phyloP scores from a whole-genome alignment of 2,329 filamentous ascomycete genomes.

The Dactylellina haptotyla region DNA sequence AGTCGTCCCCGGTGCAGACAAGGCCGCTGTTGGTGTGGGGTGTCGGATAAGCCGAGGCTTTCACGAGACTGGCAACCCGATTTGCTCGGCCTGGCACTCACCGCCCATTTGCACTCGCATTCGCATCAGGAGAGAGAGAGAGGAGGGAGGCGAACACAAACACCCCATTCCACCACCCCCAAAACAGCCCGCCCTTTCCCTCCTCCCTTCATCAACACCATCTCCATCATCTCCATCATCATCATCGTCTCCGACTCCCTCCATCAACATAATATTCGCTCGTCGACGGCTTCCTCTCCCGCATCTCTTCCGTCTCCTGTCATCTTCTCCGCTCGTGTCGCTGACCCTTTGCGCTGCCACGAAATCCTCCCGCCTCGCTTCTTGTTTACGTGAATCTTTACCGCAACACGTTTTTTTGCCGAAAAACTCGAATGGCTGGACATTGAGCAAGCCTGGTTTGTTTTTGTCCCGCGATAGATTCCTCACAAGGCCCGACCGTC shows the following conservation, averaged over 20 bases:
- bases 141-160: no score
- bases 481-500: constrained; percentile 38
- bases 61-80: constrained; percentile 44
- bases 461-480: constrained; percentile 43
- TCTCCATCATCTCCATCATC: constrained; percentile 50
- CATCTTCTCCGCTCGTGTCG: constrained; percentile 8
- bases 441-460: constrained; percentile 40
- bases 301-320: constrained; percentile 10
- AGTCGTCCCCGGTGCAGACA: no score
- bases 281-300: constrained; percentile 33
- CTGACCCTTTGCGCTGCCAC: constrained; percentile 5
- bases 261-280: constrained; percentile 45
- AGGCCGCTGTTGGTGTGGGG: constrained; percentile 25
- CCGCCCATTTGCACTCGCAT: no score
- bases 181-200: background rate
- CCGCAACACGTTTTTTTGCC: constrained; percentile 16
- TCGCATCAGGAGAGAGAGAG: no score
- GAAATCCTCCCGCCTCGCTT: constrained; percentile 17
- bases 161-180: no score
- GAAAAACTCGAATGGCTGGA: constrained; percentile 51
- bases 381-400: constrained; percentile 11
- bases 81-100: no score
- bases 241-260: no score
- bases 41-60: constrained; percentile 51
- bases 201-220: constrained; percentile 17